A percentile compares a stretch with the other conserved stretches of the same genome.
phyloP scores from a whole-genome alignment of 202 grass and related monocot species.

The Digitaria exilis region DNA sequence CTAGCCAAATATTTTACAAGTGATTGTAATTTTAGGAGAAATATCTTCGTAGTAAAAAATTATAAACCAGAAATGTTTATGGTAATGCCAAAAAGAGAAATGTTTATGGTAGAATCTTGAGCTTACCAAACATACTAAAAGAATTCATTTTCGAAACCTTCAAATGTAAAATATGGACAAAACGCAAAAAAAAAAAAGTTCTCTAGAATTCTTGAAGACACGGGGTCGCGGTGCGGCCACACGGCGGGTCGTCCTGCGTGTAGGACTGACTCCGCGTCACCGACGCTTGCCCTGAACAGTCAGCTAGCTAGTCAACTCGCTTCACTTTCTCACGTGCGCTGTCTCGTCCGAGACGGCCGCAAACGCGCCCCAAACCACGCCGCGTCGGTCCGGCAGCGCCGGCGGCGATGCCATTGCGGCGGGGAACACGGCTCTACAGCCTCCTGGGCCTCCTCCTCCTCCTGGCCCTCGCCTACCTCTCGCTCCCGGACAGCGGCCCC shows the following conservation, averaged over 20 bases:
- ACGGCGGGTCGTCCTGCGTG: neutral
- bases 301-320: neutral
- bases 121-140: no score
- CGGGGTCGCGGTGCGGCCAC: no score
- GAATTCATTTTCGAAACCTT: no score
- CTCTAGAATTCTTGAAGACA: no score
- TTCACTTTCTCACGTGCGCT: neutral
- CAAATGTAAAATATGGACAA: no score
- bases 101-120: no score
- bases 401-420: constrained; percentile 46
- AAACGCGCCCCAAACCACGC: neutral
- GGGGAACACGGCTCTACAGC: constrained; percentile 58
- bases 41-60: no score
- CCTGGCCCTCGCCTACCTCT: constrained; percentile 59
- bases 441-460: constrained; percentile 66
- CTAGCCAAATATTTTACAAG: no score
- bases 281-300: neutral
- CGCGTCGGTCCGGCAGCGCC: neutral
- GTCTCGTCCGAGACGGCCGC: neutral
- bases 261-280: neutral
- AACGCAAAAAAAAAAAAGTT: no score
- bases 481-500: constrained; percentile 35
- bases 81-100: no score
- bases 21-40: no score
- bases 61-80: no score